Evolutionary conservation across 2,329 filamentous ascomycete genomes (phyloP), one percentile per base, ranked within the genome.

Genomic region (Pseudofabraea citricarpa): DNA sequence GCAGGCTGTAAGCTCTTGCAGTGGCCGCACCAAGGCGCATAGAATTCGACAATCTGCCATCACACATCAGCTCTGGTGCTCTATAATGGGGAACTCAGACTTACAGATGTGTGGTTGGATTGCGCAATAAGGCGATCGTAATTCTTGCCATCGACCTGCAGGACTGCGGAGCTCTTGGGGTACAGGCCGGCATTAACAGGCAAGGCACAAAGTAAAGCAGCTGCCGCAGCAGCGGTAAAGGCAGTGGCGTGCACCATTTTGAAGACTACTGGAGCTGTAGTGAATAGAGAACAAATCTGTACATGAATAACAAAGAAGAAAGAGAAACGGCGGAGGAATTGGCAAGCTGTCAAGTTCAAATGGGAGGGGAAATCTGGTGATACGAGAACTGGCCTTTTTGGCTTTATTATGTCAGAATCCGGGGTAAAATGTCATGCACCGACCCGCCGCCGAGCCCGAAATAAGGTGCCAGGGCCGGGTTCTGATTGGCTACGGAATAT

Each of bases 21-120:
- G 69, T 97, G 93, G 32, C 91, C 93, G 60, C 93, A 97, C 91
- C 91, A 97, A 19, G 91, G 91, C 7, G 91, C 91, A 61, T 95
- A 97, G 75, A 97, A 97, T 68, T 90, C 88, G 62, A 81, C 69
- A 36, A 81, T 75, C 75, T 82, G 53, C 27, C 19, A 26, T 40
- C 52, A 52, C 40, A 47, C 29, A 41, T n/a, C n/a, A n/a, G n/a
- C n/a, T n/a, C n/a, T n/a, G n/a, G n/a, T n/a, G n/a, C n/a, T n/a
- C n/a, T n/a, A n/a, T n/a, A n/a, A n/a, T n/a, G n/a, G n/a, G n/a
- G n/a, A n/a, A n/a, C n/a, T n/a, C 37, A 19, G 23, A 63, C 83
- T 64, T 77, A 95, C 90, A 41, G 90, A 90, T 32, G 90, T 94
- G 66, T 97, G 75, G 62, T 96, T 96, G 21, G 90, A 95, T 61